Conservation (phyloP, 1,139 yeast species). For the Blastobotrys elegans region DNA sequence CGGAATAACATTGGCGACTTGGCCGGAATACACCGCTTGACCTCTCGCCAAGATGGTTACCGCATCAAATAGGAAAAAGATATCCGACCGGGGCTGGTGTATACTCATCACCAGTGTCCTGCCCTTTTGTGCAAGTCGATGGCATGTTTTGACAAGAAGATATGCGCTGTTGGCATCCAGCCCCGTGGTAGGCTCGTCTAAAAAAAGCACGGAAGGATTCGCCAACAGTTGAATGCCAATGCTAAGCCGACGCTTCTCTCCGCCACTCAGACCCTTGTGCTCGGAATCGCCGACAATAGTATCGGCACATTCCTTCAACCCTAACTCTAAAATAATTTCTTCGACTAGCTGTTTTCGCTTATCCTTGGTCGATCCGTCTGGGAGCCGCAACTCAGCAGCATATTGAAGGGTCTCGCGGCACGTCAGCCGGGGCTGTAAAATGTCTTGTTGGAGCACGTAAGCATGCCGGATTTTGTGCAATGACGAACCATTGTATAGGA, state of each 20-base stretch:
- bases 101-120: slow-evolving; percentile 70
- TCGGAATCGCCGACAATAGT: slow-evolving; percentile 51
- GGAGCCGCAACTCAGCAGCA: slow-evolving; percentile 67
- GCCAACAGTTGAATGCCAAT: slow-evolving; percentile 74
- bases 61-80: slow-evolving; percentile 61
- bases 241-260: slow-evolving; percentile 74
- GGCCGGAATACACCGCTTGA: slow-evolving; percentile 55
- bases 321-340: slow-evolving; percentile 55
- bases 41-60: slow-evolving; percentile 69
- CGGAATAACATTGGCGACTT: slow-evolving; percentile 40
- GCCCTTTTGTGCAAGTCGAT: slow-evolving; percentile 54
- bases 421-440: slow-evolving; percentile 64
- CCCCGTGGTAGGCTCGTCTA: slow-evolving; percentile 91
- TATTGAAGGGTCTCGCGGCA: slow-evolving; percentile 63
- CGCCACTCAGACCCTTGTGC: slow-evolving; percentile 65
- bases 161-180: slow-evolving; percentile 75
- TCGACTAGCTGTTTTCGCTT: slow-evolving; percentile 50
- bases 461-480: slow-evolving; percentile 46
- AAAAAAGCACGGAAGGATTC: slow-evolving; percentile 68
- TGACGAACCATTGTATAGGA: slow-evolving; percentile 34
- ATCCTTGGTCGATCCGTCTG: slow-evolving; percentile 37
- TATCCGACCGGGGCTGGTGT: slow-evolving; percentile 83
- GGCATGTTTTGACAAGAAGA: slow-evolving; percentile 57
- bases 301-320: slow-evolving; percentile 55
- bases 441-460: slow-evolving; percentile 74